A percentile compares a stretch with the other conserved stretches of the same genome.
Evolutionary conservation across 139 green algal species (phyloP).

Genomic region (Ulvella scutata): DNA sequence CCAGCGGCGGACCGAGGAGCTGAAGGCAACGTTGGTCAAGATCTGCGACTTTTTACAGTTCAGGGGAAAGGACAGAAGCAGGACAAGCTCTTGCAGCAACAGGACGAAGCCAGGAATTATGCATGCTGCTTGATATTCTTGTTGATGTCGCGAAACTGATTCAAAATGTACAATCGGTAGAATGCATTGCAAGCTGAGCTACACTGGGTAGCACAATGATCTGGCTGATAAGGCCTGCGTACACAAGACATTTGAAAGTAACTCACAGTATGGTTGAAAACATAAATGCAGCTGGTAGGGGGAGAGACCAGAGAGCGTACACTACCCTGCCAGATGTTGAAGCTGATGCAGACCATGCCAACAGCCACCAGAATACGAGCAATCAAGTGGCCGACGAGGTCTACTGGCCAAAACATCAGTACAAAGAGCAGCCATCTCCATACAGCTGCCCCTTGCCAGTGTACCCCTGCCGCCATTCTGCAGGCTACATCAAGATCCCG

Average conservation of each 20-base stretch:
- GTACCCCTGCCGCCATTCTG: background rate
- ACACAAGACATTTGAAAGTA: background rate
- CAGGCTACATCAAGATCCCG: background rate
- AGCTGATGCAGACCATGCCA: background rate
- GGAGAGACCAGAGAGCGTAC: background rate
- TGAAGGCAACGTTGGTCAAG: background rate
- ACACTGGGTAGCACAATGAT: background rate
- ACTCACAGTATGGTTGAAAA: background rate
- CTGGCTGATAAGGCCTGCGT: background rate
- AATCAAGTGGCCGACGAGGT: background rate
- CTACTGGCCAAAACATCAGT: background rate
- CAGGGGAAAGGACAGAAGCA: no score
- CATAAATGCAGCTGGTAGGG: background rate
- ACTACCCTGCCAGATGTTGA: background rate
- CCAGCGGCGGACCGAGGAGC: background rate
- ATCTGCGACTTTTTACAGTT: background rate
- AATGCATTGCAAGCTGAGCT: background rate
- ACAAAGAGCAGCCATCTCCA: conserved; percentile 1
- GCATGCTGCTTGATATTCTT: background rate
- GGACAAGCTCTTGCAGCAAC: no score
- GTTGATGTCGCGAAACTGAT: background rate
- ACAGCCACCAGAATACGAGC: background rate
- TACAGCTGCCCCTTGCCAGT: background rate
- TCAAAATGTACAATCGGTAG: background rate
- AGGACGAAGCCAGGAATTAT: background rate